Evolutionary conservation across 495 filamentous ascomycete genomes (phyloP), one percentile per base, ranked within the genome.

Genomic region (Neurospora terricola): DNA sequence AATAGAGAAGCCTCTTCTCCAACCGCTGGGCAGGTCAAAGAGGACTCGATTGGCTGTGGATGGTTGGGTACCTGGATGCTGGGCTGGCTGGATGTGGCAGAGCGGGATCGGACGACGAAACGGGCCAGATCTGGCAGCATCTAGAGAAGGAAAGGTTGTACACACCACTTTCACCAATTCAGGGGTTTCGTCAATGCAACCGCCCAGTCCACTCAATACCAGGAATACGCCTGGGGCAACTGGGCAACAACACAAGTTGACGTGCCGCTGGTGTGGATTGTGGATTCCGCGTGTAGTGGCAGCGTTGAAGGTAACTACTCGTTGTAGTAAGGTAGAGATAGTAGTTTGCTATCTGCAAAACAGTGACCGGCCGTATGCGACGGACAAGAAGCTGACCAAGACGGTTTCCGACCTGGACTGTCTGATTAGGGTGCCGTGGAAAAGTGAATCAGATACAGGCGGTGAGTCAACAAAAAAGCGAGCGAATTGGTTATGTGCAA

Each of bases 131-230:
- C 70, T 72, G 54, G 39, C 70, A 38, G 38, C 42, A 73, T n/a
- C 37, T 18, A 18, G 43, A 40, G 54, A 62, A 30, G 23, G 16
- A 9, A 66, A 66, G 54, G 54, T 66, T 66, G 27, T 66, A 66
- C 54, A 66, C 27, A 66, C 54, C 48, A 62, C 14, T 66, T 62
- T 66, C 14, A 18, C 54, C 54, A 66, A 66, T 66, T 34, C 73
- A 38, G 48, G 73, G 72, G 73, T 37, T 39, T 74, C 62, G 70
- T 74, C 59, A 72, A 74, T 74, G 73, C 73, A 72, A 40, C 70
- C 71, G 73, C 34, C 34, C 48, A 38, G 71, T 16, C 37, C 38
- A 71, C 38, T 37, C 40, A 12, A 21, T 34, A 18, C 12, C 72
- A 71, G 45, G 30, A 66, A 66, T 1, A 42, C 37, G 72, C 39